Conservation (phyloP, 805 yeast species). For the Ascoidea rubescens region DNA sequence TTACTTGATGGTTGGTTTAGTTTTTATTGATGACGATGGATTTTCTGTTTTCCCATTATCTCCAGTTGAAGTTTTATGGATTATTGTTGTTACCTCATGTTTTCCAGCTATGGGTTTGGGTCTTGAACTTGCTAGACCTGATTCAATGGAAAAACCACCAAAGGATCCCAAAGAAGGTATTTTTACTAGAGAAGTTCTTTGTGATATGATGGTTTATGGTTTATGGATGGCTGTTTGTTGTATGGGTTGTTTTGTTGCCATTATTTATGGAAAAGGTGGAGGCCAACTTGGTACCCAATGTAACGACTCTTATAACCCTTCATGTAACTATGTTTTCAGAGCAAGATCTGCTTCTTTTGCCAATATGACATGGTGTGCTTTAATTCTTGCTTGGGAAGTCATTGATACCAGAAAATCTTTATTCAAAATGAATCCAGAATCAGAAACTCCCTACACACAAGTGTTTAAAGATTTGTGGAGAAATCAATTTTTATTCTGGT, state of each 20-base stretch:
- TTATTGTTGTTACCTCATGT: conserved; percentile 64
- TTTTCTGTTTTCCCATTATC: conserved; percentile 72
- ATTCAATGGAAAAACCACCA: conserved; percentile 52
- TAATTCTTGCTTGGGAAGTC: conserved; percentile 76
- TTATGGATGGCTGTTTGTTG: conserved; percentile 60
- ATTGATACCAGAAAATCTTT: conserved; percentile 58
- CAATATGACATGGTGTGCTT: conserved; percentile 77
- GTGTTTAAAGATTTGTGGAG: conserved; percentile 53
- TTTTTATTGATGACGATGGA: conserved; percentile 46
- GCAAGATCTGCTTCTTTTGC: conserved; percentile 72
- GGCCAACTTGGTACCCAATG: conserved; percentile 57
- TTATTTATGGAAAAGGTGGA: conserved; percentile 51
- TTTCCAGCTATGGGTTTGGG: conserved; percentile 82
- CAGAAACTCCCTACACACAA: conserved; percentile 45
- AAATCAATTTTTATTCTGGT: conserved; percentile 73
- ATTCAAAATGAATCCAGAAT: conserved; percentile 55
- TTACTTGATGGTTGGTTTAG: conserved; percentile 57
- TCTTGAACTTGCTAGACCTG: conserved; percentile 49
- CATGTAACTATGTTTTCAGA: conserved; percentile 52
- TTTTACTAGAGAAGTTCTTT: conserved; percentile 51
- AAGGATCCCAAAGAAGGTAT: conserved; percentile 38
- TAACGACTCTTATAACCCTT: conserved; percentile 30
- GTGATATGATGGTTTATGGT: conserved; percentile 65
- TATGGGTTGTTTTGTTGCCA: conserved; percentile 47
- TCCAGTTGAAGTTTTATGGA: conserved; percentile 73